phyloP scores from a whole-genome alignment of 768 basidiomycete genomes.

The Kwoniella shandongensis region DNA sequence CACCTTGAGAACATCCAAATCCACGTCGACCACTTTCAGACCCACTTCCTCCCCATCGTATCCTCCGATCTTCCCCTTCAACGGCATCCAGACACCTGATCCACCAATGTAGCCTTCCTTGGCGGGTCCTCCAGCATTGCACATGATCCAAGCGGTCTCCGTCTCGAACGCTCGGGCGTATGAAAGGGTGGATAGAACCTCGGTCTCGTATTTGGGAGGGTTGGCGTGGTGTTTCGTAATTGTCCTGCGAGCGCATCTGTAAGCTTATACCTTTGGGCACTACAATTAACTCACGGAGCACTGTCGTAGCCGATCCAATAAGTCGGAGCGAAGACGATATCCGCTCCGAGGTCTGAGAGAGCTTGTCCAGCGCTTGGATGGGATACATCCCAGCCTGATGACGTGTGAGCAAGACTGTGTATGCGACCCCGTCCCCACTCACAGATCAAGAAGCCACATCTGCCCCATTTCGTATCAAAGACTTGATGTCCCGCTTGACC shows the following conservation, averaged over 20 bases:
- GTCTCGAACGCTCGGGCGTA: conserved; percentile 35
- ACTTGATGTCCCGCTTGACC: conserved; percentile 25
- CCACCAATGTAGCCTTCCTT: conserved; percentile 27
- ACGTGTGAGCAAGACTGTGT: conserved; percentile 2
- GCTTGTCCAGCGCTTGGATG: conserved; percentile 17
- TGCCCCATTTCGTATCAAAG: conserved; percentile 27
- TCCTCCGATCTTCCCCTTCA: conserved; percentile 22
- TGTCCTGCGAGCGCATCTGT: conserved; percentile 3
- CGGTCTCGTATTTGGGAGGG: conserved; percentile 22
- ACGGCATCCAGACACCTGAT: conserved; percentile 30
- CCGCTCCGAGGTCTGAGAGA: conserved; percentile 22
- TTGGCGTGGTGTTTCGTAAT: conserved; percentile 11
- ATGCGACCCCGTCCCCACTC: conserved; percentile 57
- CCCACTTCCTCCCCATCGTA: conserved; percentile 4
- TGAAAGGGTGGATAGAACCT: conserved; percentile 23
- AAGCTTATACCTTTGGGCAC: conserved; percentile 60
- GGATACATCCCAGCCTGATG: conserved; percentile 41
- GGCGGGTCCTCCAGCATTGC: conserved; percentile 32
- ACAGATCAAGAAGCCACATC: conserved; percentile 34
- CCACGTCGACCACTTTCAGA: conserved; percentile 21
- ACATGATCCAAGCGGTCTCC: conserved; percentile 32
- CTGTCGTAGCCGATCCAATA: conserved; percentile 34
- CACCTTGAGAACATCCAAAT: conserved; percentile 29
- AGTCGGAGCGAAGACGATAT: conserved; percentile 36
- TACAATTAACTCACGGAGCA: conserved; percentile 49